phyloP scores from a whole-genome alignment of 768 basidiomycete species.

The Naganishia vaughanmartiniae region DNA sequence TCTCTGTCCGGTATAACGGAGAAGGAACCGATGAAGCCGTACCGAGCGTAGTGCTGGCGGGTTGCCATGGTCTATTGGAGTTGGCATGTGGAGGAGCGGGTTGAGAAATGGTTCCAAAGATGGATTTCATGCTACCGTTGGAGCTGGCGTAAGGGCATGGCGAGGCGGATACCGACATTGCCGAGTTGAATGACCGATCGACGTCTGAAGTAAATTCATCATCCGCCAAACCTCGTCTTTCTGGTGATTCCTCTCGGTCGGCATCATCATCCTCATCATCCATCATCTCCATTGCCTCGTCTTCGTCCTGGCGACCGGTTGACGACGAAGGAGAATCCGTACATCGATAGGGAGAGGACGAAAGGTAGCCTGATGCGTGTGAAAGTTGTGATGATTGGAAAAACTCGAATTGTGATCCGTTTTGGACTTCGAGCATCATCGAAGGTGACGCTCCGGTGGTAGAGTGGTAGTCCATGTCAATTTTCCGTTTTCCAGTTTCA shows the following conservation, averaged over 20 bases:
- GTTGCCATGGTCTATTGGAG: not conserved
- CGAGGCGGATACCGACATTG: conserved; percentile 21
- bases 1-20: conserved; percentile 12
- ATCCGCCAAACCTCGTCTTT: not conserved
- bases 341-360: conserved; percentile 22
- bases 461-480: conserved; percentile 4
- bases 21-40: conserved; percentile 21
- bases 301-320: conserved; percentile 2
- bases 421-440: conserved; percentile 1
- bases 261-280: conserved; percentile 19
- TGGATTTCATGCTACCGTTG: conserved; percentile 12
- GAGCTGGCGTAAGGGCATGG: conserved; percentile 24
- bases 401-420: conserved; percentile 15
- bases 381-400: conserved; percentile 17
- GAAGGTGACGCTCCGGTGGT: conserved; percentile 11
- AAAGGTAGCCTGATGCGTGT: conserved; percentile 6
- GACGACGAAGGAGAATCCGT: conserved; percentile 16
- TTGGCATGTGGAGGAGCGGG: not conserved
- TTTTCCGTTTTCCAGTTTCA: not conserved
- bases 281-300: conserved; percentile 24
- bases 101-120: conserved; percentile 20
- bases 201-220: conserved; percentile 23
- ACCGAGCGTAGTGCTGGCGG: conserved; percentile 6
- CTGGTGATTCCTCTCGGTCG: not conserved
- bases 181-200: conserved; percentile 23